phyloP scores from a whole-genome alignment of 2,329 filamentous ascomycete genomes.

The Aspergillus pseudonomiae region DNA sequence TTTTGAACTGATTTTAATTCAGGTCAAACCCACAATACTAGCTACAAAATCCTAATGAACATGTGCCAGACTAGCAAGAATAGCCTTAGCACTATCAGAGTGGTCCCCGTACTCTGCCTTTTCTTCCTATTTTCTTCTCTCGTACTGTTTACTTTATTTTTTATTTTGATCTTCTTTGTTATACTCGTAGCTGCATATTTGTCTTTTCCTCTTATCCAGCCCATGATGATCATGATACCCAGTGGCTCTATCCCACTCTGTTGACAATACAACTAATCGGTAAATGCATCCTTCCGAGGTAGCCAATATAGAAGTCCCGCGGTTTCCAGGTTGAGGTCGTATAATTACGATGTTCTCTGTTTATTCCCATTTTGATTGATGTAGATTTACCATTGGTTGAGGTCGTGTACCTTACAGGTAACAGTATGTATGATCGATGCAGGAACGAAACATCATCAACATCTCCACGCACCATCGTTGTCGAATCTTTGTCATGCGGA shows the following conservation, averaged over 20 bases:
- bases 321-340: not conserved
- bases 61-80: not conserved
- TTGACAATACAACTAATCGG: not conserved
- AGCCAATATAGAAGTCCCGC: not conserved
- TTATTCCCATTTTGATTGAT: not conserved
- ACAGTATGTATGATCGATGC: slow-evolving; percentile 5
- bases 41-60: not conserved
- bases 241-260: not conserved
- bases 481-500: not conserved
- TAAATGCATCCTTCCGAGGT: not conserved
- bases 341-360: not conserved
- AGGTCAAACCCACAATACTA: not conserved
- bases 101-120: not conserved
- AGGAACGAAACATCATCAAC: slow-evolving; percentile 2
- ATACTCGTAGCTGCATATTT: not conserved
- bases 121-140: not conserved
- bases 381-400: not conserved
- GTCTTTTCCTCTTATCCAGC: not conserved
- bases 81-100: not conserved
- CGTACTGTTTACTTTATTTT: not conserved
- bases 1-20: not conserved
- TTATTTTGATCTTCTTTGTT: too few species aligned
- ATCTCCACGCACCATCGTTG: not conserved
- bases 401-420: slow-evolving; percentile 3
- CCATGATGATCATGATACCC: not conserved